Base-by-base conservation (phyloP, 2,329 filamentous ascomycete genomes). In the Fusarium pseudograminearum region DNA sequence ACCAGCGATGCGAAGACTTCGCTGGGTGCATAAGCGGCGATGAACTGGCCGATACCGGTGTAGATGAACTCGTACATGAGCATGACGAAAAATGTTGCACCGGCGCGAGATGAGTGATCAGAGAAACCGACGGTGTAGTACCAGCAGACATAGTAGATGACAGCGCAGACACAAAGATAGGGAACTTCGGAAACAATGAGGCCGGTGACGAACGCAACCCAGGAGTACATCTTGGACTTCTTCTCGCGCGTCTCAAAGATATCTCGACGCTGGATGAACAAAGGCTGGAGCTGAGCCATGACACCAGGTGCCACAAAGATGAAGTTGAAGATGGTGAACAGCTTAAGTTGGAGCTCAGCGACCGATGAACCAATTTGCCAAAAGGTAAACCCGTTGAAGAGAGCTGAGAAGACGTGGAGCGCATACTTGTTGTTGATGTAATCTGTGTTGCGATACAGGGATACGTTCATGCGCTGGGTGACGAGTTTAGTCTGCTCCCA, bases 361-460 rank as follows among this genome's bases (percentile, higher is more conserved):
- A 86, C 80, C 0, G 80, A 82, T 53, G 85, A 75, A 1, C 86
- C 86, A 28, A 90, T 82, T 76, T 83, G 85, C 86, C 87, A 90
- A 73, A 89, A 90, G 0, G 84, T 84, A 68, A 90, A 90, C 2
- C 87, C 88, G 72, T 87, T 89, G 78, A 89, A 88, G 1, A 90
- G 81, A 0, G 83, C 86, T 0, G 82, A 83, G 16, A 80, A 78
- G 24, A 89, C 78, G 72, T 90, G 87, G 3, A 90, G 79, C 0
- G 81, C 78, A 2, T 91, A 76, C 77, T 91, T 91, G 81, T 88
- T 90, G 76, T 87, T 87, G 58, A 90, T 77, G 67, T 93, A 92
- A 54, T 90, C 87, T 1, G 83, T 85, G 75, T 92, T 92, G 57
- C 91, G 85, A 80, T 83, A 93, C 7, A 93, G 81, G 0, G 89